Evolutionary conservation across 768 basidiomycete species (phyloP), one percentile per base, ranked within the genome.

Genomic region (Strobilomyces echinocephalus): DNA sequence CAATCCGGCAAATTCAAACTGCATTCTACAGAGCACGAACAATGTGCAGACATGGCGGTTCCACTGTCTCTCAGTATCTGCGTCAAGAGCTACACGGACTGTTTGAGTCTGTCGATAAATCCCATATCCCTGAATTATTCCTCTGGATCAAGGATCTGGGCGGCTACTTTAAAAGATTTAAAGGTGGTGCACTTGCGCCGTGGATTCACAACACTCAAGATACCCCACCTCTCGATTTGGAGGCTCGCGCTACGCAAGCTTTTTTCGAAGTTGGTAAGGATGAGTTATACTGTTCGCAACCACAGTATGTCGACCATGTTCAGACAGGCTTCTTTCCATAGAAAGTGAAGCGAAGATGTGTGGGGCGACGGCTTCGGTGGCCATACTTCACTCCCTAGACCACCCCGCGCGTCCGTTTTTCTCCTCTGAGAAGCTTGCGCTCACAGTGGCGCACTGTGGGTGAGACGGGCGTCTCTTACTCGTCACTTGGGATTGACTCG

Each of bases 391-490:
- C 58, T 88, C 91, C 24, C 75, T 98, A 15, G 95, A 98, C 68
- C 65, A 73, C 7, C 92, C 91, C 14, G 75, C 81, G 8, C 76
- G 80, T 6, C 88, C 95, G 0, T 98, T 93, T 73, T 97, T 92
- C 68, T 77, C 85, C 14, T 82, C 95, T 1, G 65, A 85, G 51
- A 80, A 74, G 57, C 67, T 97, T 18, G 82, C 85, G 4, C 73
- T 98, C 51, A 95, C 91, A 3, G 84, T 97, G 28, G 94, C 92
- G 12, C 97, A 99, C 69, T 88, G 89, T 61, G 95, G 94, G 93
- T 92, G 39, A 55, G 66, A 48, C 57, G 55, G 79, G 38, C 28
- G 11, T 36, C 15, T 42, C 28, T 28, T 20, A 26, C 50, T n/a
- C 20, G 43, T 35, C 43, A 47, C 46, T 47, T 21, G 41, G 39